Evolutionary conservation across 1,284 basidiomycete species (phyloP).

Genomic region (Leccinum fuscescens): DNA sequence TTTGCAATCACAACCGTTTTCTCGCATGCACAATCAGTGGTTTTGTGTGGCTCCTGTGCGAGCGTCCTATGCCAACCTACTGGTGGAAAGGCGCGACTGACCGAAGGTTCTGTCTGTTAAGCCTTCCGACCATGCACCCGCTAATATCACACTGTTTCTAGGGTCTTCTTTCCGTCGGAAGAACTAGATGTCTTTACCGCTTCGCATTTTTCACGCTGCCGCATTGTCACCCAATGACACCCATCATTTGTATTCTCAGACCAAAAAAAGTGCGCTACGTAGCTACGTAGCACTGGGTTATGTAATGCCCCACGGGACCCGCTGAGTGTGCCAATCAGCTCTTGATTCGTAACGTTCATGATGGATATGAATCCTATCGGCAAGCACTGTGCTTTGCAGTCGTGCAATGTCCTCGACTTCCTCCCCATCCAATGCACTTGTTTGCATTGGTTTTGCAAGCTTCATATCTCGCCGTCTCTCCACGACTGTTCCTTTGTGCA

Average conservation of each 20-base stretch:
- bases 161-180: conserved; percentile 87
- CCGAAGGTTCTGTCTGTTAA: conserved; percentile 76
- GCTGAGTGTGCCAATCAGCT: background rate
- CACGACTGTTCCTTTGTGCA: conserved; percentile 49
- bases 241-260: conserved; percentile 19
- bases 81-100: conserved; percentile 97
- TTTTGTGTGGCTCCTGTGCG: conserved; percentile 90
- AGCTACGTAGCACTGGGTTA: conserved; percentile 3
- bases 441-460: conserved; percentile 44
- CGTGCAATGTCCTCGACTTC: conserved; percentile 50
- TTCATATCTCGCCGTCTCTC: conserved; percentile 52
- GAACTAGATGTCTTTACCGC: conserved; percentile 50
- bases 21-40: conserved; percentile 93
- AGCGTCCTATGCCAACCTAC: conserved; percentile 98
- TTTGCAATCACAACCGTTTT: conserved; percentile 95
- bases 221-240: background rate
- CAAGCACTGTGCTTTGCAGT: conserved; percentile 43
- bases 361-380: conserved; percentile 44
- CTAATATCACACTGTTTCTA: conserved; percentile 32
- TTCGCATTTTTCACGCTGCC: background rate
- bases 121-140: background rate
- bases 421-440: conserved; percentile 52
- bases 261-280: conserved; percentile 2
- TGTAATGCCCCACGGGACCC: conserved; percentile 6
- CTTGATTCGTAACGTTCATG: background rate